Evolutionary conservation across 306 rosid genomes (phyloP).

Genomic region (Acacia confusa): DNA sequence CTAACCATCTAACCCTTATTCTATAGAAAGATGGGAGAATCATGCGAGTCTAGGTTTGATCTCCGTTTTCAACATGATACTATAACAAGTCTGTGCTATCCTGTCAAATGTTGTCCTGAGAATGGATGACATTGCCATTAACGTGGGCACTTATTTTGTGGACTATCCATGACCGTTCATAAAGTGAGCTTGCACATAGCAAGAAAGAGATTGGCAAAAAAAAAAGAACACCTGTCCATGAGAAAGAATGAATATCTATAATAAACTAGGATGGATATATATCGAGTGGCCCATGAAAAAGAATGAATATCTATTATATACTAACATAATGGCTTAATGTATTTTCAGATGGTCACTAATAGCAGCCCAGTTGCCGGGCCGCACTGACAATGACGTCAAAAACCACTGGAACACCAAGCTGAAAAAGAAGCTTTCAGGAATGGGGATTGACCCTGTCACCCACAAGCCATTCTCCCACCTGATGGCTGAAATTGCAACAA

Average conservation of each 20-base stretch:
- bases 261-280: not conserved
- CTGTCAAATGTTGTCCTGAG: not conserved
- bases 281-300: not conserved
- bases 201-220: not conserved
- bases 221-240: not conserved
- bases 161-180: not conserved
- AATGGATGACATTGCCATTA: not conserved
- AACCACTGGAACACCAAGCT: conserved; percentile 88
- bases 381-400: conserved; percentile 82
- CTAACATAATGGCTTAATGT: conserved; percentile 14
- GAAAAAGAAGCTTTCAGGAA: conserved; percentile 70
- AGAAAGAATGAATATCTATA: not conserved
- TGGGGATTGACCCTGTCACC: conserved; percentile 82
- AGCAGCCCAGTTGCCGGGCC: conserved; percentile 76
- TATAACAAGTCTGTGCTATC: not conserved
- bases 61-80: not conserved
- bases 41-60: too few relatives aligned
- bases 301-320: not conserved
- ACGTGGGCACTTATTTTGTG: not conserved
- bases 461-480: conserved; percentile 85
- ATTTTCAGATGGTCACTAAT: conserved; percentile 79
- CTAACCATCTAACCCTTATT: too few relatives aligned
- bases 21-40: too few relatives aligned
- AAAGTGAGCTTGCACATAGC: not conserved
- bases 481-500: conserved; percentile 91